Evolutionary conservation across 805 yeast genomes (phyloP).

Genomic region (Starmerella sirachaensis): DNA sequence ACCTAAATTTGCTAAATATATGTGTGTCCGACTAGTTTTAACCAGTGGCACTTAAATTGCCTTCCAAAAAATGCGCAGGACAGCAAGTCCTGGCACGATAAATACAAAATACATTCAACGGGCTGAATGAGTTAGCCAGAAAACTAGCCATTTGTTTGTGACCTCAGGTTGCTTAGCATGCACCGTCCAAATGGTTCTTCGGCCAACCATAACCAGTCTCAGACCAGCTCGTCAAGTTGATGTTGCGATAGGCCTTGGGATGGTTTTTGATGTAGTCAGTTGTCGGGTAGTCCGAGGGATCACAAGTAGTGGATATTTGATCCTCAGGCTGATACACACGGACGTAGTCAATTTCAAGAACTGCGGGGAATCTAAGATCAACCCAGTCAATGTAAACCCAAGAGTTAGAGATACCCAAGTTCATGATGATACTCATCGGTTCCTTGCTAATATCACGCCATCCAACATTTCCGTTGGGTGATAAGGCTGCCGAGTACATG

Average conservation of each 20-base stretch:
- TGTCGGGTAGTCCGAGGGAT: conserved; percentile 78
- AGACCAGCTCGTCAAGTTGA: conserved; percentile 64
- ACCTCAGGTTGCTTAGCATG: too few species aligned
- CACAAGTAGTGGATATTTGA: conserved; percentile 57
- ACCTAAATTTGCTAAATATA: too few species aligned
- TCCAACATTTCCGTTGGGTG: conserved; percentile 83
- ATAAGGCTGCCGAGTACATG: conserved; percentile 57
- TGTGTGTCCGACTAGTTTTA: too few species aligned
- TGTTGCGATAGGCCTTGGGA: conserved; percentile 51
- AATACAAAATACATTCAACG: too few species aligned
- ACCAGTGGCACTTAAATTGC: too few species aligned
- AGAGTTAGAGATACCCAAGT: conserved; percentile 77
- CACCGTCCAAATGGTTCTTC: conserved; percentile 45
- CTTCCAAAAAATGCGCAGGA: too few species aligned
- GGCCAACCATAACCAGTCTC: conserved; percentile 64
- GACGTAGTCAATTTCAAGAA: conserved; percentile 70
- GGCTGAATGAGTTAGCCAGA: too few species aligned
- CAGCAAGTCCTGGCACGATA: too few species aligned
- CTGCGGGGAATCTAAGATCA: conserved; percentile 58
- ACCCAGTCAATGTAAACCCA: conserved; percentile 96
- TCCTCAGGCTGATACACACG: conserved; percentile 81
- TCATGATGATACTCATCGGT: conserved; percentile 83
- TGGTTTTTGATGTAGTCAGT: conserved; percentile 67
- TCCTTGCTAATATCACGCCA: conserved; percentile 75
- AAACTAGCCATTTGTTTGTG: too few species aligned